Evolutionary conservation across 1,284 basidiomycete genomes (phyloP), one percentile per base, ranked within the genome.

Genomic region (Lentinula novae-zelandiae): DNA sequence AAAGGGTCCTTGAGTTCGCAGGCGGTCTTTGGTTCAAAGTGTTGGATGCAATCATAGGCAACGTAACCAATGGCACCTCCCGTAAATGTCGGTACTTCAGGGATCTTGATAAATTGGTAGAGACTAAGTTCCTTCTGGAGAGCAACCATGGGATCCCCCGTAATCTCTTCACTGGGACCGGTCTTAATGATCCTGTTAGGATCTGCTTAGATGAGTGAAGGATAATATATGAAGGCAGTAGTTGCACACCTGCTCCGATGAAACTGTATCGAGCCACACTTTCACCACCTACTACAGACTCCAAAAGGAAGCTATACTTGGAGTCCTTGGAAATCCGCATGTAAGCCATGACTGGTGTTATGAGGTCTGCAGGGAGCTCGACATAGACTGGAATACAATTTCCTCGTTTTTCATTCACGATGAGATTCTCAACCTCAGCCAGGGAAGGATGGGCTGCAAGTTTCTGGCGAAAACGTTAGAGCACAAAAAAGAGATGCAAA

Each of bases 61-160:
- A 99, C 94, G 76, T 98, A 99, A 50, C 97, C 97, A 69, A 99
- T 94, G 0, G 96, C 96, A 57, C 97, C 97, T 55, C 97, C 97
- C 33, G 96, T 98, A 72, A 99, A 98, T 0, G 95, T 96, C 0
- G 92, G 89, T 46, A 98, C 82, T 72, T 95, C 92, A 5, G 94
- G 94, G 13, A 98, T 86, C 72, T 90, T 89, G 72, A 97, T 85
- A 72, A 97, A 98, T 73, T 90, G 83, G 79, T 97, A 96, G 60
- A 88, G 78, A 13, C 87, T 79, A 36, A 99, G 86, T 72, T 97
- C 95, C 67, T 85, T 87, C 75, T 99, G 92, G 57, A 99, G 83
- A 22, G 84, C 84, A 27, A 77, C 72, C 77, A 96, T 87, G 5
- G 97, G 97, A 73, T 99, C 97, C 1, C 96, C 96, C 53, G 83